Base-by-base conservation (phyloP, 345 rosid genomes). In the Salix brachista region DNA sequence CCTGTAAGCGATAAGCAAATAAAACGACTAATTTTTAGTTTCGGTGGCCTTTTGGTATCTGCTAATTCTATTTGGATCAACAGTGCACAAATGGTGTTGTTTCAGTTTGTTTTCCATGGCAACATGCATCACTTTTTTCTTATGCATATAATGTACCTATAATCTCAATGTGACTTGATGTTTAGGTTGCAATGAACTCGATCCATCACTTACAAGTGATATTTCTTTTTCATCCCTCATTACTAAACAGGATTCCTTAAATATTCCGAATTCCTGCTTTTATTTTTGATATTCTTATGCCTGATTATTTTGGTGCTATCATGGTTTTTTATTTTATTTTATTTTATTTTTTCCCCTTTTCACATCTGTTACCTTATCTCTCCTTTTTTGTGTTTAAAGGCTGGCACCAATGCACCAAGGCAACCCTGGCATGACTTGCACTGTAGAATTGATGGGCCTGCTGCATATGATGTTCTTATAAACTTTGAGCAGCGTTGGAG, bases 401-500 rank as follows among this genome's bases (percentile, higher is more conserved):
- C 81, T 77, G 90, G 85, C 61, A 74, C 82, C 50, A 90, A 88
- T 84, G 97, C 96, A 69, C 97, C 97, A 66, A 91, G 99, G 83
- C 92, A 95, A 81, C 97, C 99, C 44, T 93, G 99, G 99, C 99
- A 95, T 75, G 99, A 95, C 81, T 84, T 90, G 86, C 99, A 95
- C 78, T 89, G 97, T 86, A 87, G 80, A 83, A 83, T 94, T 73
- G 98, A 94, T 12, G 98, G 98, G 41, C 94, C 97, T 75, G 98
- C 98, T 42, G 98, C 94, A 60, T 94, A 92, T 85, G 98, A 94
- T 75, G 91, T 91, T 76, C 97, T 95, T 79, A 91, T 89, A 72
- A 94, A 95, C 90, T 95, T 95, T 80, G 99, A 95, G 89, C 99
- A 95, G 80, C 90, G 97, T 37, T 93, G 99, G 99, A 91, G 87